Base-by-base conservation (phyloP, 2,329 filamentous ascomycete species). In the Simplicillium sp. region DNA sequence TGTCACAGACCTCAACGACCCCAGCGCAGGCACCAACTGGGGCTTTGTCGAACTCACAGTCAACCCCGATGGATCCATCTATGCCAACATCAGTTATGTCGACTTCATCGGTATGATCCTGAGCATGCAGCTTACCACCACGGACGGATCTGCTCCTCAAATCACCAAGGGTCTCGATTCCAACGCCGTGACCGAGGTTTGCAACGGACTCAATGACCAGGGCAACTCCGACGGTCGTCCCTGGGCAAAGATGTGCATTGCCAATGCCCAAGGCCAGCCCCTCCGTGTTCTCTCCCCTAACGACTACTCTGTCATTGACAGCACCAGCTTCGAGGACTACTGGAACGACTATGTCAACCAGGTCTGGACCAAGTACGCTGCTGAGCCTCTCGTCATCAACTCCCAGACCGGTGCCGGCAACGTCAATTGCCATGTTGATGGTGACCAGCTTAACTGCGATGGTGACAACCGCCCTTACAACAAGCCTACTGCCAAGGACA, bases 101-200 rank as follows among this genome's bases (percentile, higher is more conserved):
- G 70, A 74, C 50, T 73, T 71, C 45, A 63, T 72, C 14, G 60
- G 70, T 4, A 57, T 76, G 13, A 57, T 67, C 1, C 63, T 77
- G n/a, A 68, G 70, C 33, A 70, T 77, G 65, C 50, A 49, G 0
- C 55, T 75, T 12, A 59, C 56, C 0, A 55, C 61, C 11, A 58
- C 48, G 11, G 57, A 55, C 28, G 63, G 64, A 29, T 50, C 44
- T 34, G 43, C 47, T 9, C 51, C 47, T 0, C 67, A 70, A 29
- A 54, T 57, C 2, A 64, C 67, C 12, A 51, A 57, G 7, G 70
- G 70, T 2, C 60, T 73, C 2, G 40, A 45, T 5, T 33, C 52
- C 4, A 55, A 53, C 17, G 58, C 64, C 11, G 58, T 71, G 13
- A 32, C 41, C 18, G 49, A 47, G 9, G 62, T 73, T 39, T 73